Conservation (phyloP, 192 early-diverging fungal genomes). For the Mortierella hygrophila region DNA sequence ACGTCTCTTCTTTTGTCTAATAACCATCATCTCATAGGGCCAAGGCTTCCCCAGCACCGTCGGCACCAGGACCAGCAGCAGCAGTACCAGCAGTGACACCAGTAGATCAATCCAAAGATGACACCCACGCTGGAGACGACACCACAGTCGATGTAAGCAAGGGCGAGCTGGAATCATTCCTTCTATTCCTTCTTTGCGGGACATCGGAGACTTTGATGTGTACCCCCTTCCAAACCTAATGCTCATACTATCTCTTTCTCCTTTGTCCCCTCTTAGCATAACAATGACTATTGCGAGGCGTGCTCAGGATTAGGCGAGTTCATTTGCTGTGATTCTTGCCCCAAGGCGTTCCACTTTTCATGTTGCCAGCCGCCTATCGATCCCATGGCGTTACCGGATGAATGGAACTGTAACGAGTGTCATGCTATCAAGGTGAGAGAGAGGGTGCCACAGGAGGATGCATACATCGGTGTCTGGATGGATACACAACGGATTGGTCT, state of each 20-base stretch:
- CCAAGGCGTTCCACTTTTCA: conserved; percentile 58
- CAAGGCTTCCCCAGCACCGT: neutral
- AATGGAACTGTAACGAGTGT: conserved; percentile 59
- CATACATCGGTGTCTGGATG: neutral
- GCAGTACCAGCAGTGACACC: neutral
- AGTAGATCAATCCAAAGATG: conserved; percentile 6
- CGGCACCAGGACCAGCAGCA: neutral
- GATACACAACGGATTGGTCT: neutral
- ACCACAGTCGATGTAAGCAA: conserved; percentile 20
- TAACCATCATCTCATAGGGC: neutral
- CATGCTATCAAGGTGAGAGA: conserved; percentile 35
- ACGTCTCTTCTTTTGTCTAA: neutral
- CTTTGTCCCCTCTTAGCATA: conserved; percentile 12
- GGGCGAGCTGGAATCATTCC: neutral
- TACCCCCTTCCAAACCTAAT: neutral
- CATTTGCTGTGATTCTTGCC: conserved; percentile 59
- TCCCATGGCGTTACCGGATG: conserved; percentile 37
- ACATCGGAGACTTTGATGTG: neutral
- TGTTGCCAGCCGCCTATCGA: conserved; percentile 55
- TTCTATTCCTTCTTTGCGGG: neutral
- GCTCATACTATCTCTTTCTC: neutral
- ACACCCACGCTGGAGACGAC: conserved; percentile 27
- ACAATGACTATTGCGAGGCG: conserved; percentile 56
- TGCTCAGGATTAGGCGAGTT: conserved; percentile 49
- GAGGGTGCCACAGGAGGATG: neutral